phyloP scores from a whole-genome alignment of 768 basidiomycete species.

The Auricularia cornea region DNA sequence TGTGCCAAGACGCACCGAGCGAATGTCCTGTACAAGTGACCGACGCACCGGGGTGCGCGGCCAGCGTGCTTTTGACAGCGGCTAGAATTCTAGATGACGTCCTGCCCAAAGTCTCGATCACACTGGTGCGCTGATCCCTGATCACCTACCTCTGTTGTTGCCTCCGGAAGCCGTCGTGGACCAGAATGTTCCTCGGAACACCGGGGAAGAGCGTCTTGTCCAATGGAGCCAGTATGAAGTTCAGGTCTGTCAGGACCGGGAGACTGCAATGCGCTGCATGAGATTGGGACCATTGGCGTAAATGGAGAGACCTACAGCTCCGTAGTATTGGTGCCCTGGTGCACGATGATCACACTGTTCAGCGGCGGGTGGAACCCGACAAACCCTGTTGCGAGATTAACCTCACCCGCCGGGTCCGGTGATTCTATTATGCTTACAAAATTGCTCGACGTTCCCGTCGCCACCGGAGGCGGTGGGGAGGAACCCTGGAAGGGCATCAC shows the following conservation, averaged over 20 bases:
- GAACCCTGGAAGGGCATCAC: too few species aligned
- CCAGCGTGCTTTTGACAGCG: conserved; percentile 20
- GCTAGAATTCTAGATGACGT: conserved; percentile 20
- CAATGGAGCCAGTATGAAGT: conserved; percentile 28
- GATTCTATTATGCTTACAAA: too few species aligned
- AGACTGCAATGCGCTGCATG: conserved; percentile 17
- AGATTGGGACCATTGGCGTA: not conserved
- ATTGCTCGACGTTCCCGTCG: too few species aligned
- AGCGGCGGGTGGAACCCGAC: conserved; percentile 42
- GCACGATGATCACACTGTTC: conserved; percentile 27
- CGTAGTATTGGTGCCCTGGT: conserved; percentile 30
- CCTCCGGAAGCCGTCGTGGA: conserved; percentile 39
- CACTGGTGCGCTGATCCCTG: not conserved
- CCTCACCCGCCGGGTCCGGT: too few species aligned
- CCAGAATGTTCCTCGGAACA: conserved; percentile 30
- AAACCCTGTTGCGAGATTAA: conserved; percentile 30
- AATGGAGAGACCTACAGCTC: conserved; percentile 17
- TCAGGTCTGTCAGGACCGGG: conserved; percentile 33
- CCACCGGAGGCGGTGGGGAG: too few species aligned
- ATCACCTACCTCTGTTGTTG: conserved; percentile 38
- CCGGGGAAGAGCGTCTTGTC: conserved; percentile 43
- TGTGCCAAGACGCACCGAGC: conserved; percentile 15
- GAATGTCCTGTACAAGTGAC: conserved; percentile 32
- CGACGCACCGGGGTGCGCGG: conserved; percentile 12
- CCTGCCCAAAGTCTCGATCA: conserved; percentile 5